These are phyloP conservation scores for Pleurotus tuoliensis DNA, from an alignment of 768 basidiomycete species.

Conservation along the genomic window DNA sequence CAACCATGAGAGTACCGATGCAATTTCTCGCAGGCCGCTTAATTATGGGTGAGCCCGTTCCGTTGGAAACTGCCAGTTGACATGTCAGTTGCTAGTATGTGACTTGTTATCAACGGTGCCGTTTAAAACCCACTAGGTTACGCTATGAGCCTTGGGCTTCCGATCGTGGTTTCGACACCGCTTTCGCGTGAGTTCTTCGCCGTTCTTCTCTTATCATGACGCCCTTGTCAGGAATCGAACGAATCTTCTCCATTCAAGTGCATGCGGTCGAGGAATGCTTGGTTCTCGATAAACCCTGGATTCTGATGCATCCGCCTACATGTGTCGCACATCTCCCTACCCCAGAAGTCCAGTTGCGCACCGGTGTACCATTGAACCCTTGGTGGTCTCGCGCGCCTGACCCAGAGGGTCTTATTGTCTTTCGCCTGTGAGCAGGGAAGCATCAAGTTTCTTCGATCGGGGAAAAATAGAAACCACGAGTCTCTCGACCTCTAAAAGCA, in stretches of 20 bases:
- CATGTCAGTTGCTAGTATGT: neutral
- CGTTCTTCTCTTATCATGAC: no score
- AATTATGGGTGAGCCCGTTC: neutral
- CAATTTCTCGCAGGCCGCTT: neutral
- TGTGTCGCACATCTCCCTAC: neutral
- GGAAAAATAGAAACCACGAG: neutral
- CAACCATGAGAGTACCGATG: neutral
- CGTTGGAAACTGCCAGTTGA: neutral
- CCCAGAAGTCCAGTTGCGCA: neutral
- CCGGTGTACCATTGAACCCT: no score
- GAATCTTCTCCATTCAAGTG: neutral
- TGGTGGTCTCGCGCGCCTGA: no score
- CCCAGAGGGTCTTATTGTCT: conserved; percentile 4
- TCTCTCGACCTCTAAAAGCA: neutral
- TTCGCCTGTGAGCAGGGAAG: conserved; percentile 1
- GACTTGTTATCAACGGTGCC: neutral
- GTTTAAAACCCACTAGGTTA: neutral
- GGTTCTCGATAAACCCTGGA: neutral
- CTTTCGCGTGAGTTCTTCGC: neutral
- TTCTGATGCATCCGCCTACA: neutral
- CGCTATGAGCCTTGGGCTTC: neutral
- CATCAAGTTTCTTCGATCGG: conserved; percentile 1
- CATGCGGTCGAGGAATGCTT: neutral
- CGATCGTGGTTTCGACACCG: neutral
- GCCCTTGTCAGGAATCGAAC: no score